phyloP scores from a whole-genome alignment of 192 early-diverging fungal genomes.

The Coemansia sp. region DNA sequence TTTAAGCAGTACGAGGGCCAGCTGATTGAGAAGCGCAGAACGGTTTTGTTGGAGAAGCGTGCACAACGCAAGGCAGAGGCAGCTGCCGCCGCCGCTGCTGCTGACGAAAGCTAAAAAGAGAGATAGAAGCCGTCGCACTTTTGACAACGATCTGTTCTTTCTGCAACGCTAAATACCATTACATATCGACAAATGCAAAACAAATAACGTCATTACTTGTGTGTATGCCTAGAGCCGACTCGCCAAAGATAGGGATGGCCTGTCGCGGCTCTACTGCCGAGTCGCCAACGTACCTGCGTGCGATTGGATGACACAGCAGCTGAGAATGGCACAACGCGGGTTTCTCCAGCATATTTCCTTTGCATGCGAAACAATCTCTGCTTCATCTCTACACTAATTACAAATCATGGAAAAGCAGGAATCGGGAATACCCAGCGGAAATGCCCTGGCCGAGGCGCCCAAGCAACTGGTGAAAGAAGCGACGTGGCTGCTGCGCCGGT shows the following conservation, averaged over 20 bases:
- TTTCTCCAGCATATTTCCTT: no score
- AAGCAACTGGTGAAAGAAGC: constrained; percentile 92
- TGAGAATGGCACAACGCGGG: no score
- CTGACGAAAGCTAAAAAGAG: neutral
- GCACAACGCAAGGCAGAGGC: constrained; percentile 30
- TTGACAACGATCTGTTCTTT: no score
- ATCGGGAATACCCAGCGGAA: constrained; percentile 12
- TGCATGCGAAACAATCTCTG: no score
- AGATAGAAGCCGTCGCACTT: neutral
- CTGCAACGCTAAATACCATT: no score
- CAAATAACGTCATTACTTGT: no score
- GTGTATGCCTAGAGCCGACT: no score
- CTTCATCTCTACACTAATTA: neutral
- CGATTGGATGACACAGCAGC: neutral
- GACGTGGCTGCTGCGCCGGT: constrained; percentile 86
- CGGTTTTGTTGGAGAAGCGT: constrained; percentile 37
- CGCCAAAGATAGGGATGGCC: neutral
- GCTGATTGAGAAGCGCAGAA: constrained; percentile 32
- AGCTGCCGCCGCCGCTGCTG: neutral
- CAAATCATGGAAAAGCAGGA: constrained; percentile 33
- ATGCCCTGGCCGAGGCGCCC: constrained; percentile 77
- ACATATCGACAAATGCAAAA: no score
- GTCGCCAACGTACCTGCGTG: neutral
- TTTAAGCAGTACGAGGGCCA: constrained; percentile 23
- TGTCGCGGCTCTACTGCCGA: neutral